Base-by-base conservation (phyloP, 345 rosid species). In the Ricinus communis region DNA sequence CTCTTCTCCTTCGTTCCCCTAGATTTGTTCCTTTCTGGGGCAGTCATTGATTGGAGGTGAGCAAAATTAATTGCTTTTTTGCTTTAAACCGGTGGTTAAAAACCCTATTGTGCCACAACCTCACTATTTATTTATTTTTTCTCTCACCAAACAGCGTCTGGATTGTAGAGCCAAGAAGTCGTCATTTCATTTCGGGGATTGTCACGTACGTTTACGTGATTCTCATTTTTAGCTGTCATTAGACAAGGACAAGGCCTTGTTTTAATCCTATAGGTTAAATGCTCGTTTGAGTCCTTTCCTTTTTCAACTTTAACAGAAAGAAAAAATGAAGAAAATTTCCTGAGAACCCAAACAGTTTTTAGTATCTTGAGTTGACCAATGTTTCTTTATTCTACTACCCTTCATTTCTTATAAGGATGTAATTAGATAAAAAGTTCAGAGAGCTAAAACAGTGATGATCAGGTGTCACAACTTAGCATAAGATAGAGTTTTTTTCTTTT, bases 11-110 rank as follows among this genome's bases (percentile, higher is more conserved):
- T 3, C 18, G 49, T 25, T 38, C 21, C 46, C 61, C 70, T 31
- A 68, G 61, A 54, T 68, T 14, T 31, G 66, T 47, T 70, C 66
- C 66, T 60, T 59, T 60, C 28, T 66, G 46, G n/a, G 3, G 18
- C 21, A 28, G n/a, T 7, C n/a, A 19, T 31, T n/a, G 9, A 1
- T 43, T 43, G 8, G 14, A 3, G 47, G 13, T 11, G 6, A 19
- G 64, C 15, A 22, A 45, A 12, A 21, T 5, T 22, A 15, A 12
- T 40, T 11, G 33, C 51, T 13, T 0, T 54, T 54, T n/a, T 33
- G 6, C 31, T 24, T 54, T 12, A 28, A 14, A 54, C 28, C 28
- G 22, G 12, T 53, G 57, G 57, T 0, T 21, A 53, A 21, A n/a
- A 21, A 21, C 57, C 28, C 22, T 53, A 11, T 13, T 46, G 50